These are phyloP conservation scores for Crithidia brevicula DNA, from an alignment of 208 protist species.

Conservation along the genomic window DNA sequence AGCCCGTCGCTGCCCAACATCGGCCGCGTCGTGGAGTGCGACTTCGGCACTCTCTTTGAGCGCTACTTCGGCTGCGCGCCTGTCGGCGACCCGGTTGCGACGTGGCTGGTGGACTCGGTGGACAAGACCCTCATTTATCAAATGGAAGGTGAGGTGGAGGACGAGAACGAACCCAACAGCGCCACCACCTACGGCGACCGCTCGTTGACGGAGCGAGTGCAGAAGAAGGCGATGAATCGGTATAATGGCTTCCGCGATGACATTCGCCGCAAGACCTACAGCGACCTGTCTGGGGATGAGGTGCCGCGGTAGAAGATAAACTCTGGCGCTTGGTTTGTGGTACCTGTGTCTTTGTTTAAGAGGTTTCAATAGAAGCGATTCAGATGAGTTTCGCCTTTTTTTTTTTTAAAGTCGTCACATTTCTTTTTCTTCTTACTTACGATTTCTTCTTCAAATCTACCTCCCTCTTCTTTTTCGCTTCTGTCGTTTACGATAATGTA, in stretches of 20 bases:
- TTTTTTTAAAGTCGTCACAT: slow-evolving; percentile 6
- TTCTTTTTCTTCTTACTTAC: slow-evolving; percentile 21
- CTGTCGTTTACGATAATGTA: neutral
- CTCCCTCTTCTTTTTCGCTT: neutral
- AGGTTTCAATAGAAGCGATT: too few species aligned
- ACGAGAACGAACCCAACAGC: slow-evolving; percentile 91
- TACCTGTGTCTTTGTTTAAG: too few species aligned
- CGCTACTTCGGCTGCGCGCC: slow-evolving; percentile 70
- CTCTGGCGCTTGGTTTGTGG: too few species aligned
- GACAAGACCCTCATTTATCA: slow-evolving; percentile 78
- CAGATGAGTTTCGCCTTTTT: too few species aligned
- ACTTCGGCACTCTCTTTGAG: slow-evolving; percentile 67
- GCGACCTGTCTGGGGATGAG: slow-evolving; percentile 71
- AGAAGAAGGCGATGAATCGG: slow-evolving; percentile 92
- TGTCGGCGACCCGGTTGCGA: slow-evolving; percentile 64
- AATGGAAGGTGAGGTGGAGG: slow-evolving; percentile 90
- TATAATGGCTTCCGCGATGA: slow-evolving; percentile 88
- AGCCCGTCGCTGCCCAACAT: slow-evolving; percentile 75
- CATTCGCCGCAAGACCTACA: slow-evolving; percentile 82
- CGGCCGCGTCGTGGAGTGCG: slow-evolving; percentile 41
- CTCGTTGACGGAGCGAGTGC: slow-evolving; percentile 77
- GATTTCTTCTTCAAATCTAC: neutral
- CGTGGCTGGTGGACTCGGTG: slow-evolving; percentile 78
- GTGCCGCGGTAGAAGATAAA: slow-evolving; percentile 72
- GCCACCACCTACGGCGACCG: slow-evolving; percentile 86